Conservation (phyloP, 2,329 filamentous ascomycete genomes). For the Diplodia corticola region DNA sequence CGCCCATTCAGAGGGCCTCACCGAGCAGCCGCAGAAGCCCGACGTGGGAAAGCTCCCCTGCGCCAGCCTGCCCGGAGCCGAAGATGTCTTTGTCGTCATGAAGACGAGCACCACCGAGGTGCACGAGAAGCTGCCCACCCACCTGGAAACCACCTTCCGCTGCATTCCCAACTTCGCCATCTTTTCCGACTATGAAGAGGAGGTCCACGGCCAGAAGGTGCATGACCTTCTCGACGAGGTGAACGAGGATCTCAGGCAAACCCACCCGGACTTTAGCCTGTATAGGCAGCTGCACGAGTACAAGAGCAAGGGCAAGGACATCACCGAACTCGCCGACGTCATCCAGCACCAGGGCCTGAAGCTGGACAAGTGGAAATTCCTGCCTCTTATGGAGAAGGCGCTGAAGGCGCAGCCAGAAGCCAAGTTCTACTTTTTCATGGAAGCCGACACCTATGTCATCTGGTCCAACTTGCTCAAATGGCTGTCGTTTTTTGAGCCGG, state of each 20-base stretch:
- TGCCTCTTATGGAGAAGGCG: constrained; percentile 56
- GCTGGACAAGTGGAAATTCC: constrained; percentile 60
- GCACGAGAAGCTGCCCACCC: constrained; percentile 58
- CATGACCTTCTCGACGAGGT: constrained; percentile 50
- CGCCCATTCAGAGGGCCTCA: constrained; percentile 1
- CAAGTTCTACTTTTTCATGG: constrained; percentile 24
- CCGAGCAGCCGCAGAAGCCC: background rate
- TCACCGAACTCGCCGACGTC: constrained; percentile 30
- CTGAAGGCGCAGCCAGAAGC: constrained; percentile 30
- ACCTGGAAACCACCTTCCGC: constrained; percentile 57
- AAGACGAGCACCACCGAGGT: constrained; percentile 63
- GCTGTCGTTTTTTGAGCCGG: constrained; percentile 1
- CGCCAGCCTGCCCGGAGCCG: constrained; percentile 37
- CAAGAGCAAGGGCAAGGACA: constrained; percentile 46
- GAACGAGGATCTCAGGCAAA: constrained; percentile 37
- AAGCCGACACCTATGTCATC: constrained; percentile 17
- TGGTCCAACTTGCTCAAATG: constrained; percentile 20
- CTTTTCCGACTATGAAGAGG: constrained; percentile 61
- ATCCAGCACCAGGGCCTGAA: constrained; percentile 27
- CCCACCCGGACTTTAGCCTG: constrained; percentile 53
- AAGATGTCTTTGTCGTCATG: constrained; percentile 59
- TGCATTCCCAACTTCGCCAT: constrained; percentile 59
- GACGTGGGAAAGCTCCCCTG: constrained; percentile 26
- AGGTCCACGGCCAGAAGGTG: constrained; percentile 53
- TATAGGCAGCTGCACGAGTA: constrained; percentile 52